Base-by-base conservation (phyloP, 805 yeast species). In the Saccharomyces cerevisiae region DNA sequence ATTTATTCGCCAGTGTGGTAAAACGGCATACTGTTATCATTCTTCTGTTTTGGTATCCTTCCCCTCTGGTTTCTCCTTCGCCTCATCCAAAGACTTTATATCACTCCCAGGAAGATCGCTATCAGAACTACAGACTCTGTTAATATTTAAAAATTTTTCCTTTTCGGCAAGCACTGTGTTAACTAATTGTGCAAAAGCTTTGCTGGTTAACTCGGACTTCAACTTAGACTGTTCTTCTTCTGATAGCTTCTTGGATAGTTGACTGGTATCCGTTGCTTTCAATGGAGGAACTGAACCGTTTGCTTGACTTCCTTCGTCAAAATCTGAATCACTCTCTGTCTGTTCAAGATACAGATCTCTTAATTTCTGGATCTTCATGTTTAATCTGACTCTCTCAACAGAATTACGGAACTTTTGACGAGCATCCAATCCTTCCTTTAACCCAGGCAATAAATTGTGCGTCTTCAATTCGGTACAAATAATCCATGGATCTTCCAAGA, bases 401-500 rank as follows among this genome's bases (percentile, higher is more conserved):
- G 92, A 97, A 61, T 86, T 87, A 62, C 84, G 81, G 74, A 94
- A 84, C 71, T 85, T 90, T 64, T 80, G 78, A 64, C 87, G 87
- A 27, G 96, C 96, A 65, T 85, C 82, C 77, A 89, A 86, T 48
- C 87, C 87, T 64, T 82, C 81, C 72, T 81, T 81, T 71, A 91
- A 82, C 64, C 76, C 79, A 31, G 95, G 94, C 70, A 88, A 78
- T 73, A 90, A 79, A 71, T 90, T 95, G 48, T 78, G 73, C 31
- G 72, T 68, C 48, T 78, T 75, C 53, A 74, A 73, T 57, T 77
- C 77, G 43, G 75, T 72, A 31, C 72, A 64, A 2, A 77, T 74
- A 51, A 89, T 77, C 97, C 97, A 90, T 21, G 83, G 80, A 70
- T 88, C 89, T 2, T 75, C 57, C 57, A 87, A 68, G 50, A 89